Evolutionary conservation across 306 rosid species (phyloP), one percentile per base, ranked within the genome.

Genomic region (Corylus americana): DNA sequence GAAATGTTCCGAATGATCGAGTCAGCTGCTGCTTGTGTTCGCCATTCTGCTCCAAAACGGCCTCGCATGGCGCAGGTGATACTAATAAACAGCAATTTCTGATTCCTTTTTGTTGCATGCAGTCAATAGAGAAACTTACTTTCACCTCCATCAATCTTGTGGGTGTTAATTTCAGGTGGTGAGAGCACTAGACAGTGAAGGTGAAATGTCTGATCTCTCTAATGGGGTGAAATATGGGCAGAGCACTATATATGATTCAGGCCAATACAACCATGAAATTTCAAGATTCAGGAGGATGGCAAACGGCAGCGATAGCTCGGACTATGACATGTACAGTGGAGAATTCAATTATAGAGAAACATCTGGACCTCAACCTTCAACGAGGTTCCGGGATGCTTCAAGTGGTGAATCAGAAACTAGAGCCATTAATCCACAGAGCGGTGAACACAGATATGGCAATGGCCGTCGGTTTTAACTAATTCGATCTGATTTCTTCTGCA

Each of bases 11-110:
- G 85, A 82, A 95, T 95, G 99, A 84, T 91, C 11, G 97, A 90
- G 85, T 94, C 97, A 54, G 98, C 99, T 14, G 99, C 96, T 53
- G 99, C 98, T 2, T 93, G 99, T 47, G 90, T 95, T 77, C 97
- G 98, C 35, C 97, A 90, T 77, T 95, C 98, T 22, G 98, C 92
- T 79, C 90, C 85, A 27, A 93, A 90, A 80, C 91, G 99, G 45
- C 99, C 99, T 44, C 79, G 99, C 14, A 93, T 95, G 98, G 86
- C 78, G 58, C 99, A 95, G 99, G 99, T 95, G 64, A 76, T n/a
- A 55, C 49, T 67, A 69, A 72, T 35, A 63, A 57, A 22, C n/a
- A 77, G 2, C 55, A 53, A 37, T 11, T 16, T 2, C 11, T 0
- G 9, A 7, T n/a, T 14, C 35, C 58, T 22, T 2, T 12, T 27